Base-by-base conservation (phyloP, 305 asterid genomes). In the Fraxinus latifolia region DNA sequence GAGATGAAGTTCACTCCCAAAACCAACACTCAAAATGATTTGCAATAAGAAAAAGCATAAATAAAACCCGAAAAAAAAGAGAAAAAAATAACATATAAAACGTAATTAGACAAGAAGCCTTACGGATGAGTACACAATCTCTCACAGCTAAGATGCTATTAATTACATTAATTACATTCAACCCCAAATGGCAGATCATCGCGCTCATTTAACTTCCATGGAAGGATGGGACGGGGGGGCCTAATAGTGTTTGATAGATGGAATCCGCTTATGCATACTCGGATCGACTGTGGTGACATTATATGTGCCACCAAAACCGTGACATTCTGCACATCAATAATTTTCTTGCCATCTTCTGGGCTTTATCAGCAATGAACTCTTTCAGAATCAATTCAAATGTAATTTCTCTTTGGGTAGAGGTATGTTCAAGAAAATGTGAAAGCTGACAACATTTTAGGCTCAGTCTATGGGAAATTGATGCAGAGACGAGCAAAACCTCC, bases 221-320 rank as follows among this genome's bases (percentile, higher is more conserved):
- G 97, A 79, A 90, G 99, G 84, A 86, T 95, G 34, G 99, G 99
- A 7, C 91, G 99, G 77, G 99, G 98, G 3, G 99, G 99, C 25
- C 86, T 98, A 82, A 93, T 95, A 82, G 86, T 95, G 44, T 95
- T 94, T 36, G 99, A 95, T 79, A 88, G 98, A 74, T 92, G 96
- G 91, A 92, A 93, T 82, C 97, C 93, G 19, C 91, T 94, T 60
- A 87, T 88, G 93, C 97, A 89, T 78, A 83, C 91, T 33, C 93
- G 97, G 72, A 85, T 87, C 5, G 95, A 91, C 33, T 91, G 86
- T 58, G 89, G 90, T 25, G 93, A 93, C 91, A 47, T 81, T 88
- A 80, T 86, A 88, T 80, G 90, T 84, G 34, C 91, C 93, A 53
- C 94, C 97, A 33, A 91, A 89, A 79, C 91, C 94, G 68, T 88